Base-by-base conservation (phyloP, 1,284 basidiomycete genomes). In the Paramarasmius palmivorus region DNA sequence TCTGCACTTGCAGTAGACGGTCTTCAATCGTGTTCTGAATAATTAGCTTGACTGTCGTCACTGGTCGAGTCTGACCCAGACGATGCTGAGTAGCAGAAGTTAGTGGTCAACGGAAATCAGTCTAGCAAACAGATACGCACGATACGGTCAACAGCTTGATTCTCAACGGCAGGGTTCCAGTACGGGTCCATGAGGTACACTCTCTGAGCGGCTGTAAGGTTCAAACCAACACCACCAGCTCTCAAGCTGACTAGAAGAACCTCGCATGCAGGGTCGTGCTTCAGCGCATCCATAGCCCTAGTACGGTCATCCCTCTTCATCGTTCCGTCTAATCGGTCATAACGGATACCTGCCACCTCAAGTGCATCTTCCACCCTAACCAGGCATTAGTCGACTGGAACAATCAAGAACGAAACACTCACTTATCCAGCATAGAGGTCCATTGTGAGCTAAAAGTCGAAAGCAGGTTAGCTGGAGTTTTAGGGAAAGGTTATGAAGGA, bases 91-190 rank as follows among this genome's bases (percentile, higher is more conserved):
- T 37, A 39, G 50, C 60, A 36, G 55, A 56, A 42, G 59, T 51
- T 48, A 38, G 56, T 51, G 25, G 59, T 60, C 41, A 54, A 34
- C 20, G 45, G 52, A 45, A 5, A 5, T 17, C 9, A 29, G 20
- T 25, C 20, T 22, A 23, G 20, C 39, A 41, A 45, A 54, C 48
- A 26, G 38, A 25, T 4, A 86, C 90, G 63, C 56, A 81, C 78
- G 52, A 96, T 94, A 57, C 95, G 86, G 77, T 97, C 90, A 51
- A 96, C 92, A 20, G 94, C 94, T 71, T 97, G 95, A 65, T 95
- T 93, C 75, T 98, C 95, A 6, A 97, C 95, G 10, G 94, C 94
- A 17, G 95, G 95, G 65, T 98, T 98, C 93, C 94, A 97, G 70
- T 95, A 96, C 38, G 95, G 95, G 70, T 98, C 95, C 83, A 98